phyloP scores from a whole-genome alignment of 805 yeast species.

The Yarrowia bubula region DNA sequence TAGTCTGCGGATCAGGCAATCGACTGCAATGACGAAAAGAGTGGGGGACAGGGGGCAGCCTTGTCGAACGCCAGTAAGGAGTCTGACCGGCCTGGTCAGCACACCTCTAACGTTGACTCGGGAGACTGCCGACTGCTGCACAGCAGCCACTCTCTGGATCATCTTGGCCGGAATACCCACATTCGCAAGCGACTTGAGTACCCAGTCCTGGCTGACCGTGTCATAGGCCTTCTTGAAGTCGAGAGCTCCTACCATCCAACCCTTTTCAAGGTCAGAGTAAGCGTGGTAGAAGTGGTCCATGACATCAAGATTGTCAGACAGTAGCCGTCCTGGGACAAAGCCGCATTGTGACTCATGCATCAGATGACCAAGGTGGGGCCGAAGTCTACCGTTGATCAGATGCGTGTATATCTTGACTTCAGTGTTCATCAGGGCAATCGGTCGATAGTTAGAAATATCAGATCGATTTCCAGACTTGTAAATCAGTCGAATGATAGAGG shows the following conservation, averaged over 20 bases:
- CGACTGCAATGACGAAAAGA: background rate
- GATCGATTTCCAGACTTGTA: background rate
- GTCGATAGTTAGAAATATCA: background rate
- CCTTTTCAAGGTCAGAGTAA: background rate
- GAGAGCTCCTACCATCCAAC: background rate
- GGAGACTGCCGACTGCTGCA: background rate
- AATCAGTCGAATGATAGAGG: background rate
- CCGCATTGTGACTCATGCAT: background rate
- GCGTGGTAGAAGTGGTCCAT: background rate
- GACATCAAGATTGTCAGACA: background rate
- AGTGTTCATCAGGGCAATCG: no score
- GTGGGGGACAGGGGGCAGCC: background rate
- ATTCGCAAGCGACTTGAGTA: background rate
- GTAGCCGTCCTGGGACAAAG: background rate
- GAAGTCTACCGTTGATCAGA: background rate
- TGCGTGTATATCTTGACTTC: background rate
- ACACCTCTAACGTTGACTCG: background rate
- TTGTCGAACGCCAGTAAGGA: background rate
- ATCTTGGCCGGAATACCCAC: background rate
- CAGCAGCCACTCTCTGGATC: background rate
- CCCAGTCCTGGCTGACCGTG: background rate
- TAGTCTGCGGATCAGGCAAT: background rate
- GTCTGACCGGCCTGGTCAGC: background rate
- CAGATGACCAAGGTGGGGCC: background rate
- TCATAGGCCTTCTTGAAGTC: background rate